Evolutionary conservation across 139 green algal genomes (phyloP).

Genomic region (Yamagishiella unicocca): DNA sequence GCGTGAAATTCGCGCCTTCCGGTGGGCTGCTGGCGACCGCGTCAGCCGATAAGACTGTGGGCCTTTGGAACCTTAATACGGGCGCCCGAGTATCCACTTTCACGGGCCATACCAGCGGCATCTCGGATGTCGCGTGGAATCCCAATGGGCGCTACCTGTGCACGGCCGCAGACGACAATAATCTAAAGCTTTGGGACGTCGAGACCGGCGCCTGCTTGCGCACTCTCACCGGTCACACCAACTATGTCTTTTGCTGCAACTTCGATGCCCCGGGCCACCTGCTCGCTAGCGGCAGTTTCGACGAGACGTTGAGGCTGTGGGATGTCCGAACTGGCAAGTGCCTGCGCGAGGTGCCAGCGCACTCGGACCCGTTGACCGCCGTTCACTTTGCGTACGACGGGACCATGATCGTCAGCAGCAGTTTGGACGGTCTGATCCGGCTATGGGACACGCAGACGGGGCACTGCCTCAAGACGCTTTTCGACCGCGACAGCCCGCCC

Average conservation of each 20-base stretch:
- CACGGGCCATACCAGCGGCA: conserved; percentile 72
- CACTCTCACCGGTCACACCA: conserved; percentile 84
- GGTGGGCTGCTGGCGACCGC: conserved; percentile 72
- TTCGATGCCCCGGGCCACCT: conserved; percentile 86
- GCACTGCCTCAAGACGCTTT: conserved; percentile 88
- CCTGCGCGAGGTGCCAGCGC: conserved; percentile 86
- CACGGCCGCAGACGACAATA: conserved; percentile 78
- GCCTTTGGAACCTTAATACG: conserved; percentile 76
- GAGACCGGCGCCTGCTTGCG: conserved; percentile 68
- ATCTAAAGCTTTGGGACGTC: conserved; percentile 73
- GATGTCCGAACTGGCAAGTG: conserved; percentile 75
- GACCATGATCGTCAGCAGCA: conserved; percentile 79
- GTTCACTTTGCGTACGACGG: conserved; percentile 86
- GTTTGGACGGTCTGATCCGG: conserved; percentile 85
- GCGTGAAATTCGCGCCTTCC: conserved; percentile 47
- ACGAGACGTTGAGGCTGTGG: conserved; percentile 94
- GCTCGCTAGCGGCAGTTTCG: conserved; percentile 90
- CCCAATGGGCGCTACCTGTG: conserved; percentile 70
- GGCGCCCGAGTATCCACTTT: conserved; percentile 61
- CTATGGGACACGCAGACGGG: conserved; percentile 80
- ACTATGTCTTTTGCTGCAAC: conserved; percentile 88
- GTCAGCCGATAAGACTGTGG: conserved; percentile 77
- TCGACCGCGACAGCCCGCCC: conserved; percentile 77
- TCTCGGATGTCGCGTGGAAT: conserved; percentile 89
- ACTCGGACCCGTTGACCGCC: conserved; percentile 91